Conservation (phyloP, 164 flowering plant genomes). For the Vitis rotundifolia region DNA sequence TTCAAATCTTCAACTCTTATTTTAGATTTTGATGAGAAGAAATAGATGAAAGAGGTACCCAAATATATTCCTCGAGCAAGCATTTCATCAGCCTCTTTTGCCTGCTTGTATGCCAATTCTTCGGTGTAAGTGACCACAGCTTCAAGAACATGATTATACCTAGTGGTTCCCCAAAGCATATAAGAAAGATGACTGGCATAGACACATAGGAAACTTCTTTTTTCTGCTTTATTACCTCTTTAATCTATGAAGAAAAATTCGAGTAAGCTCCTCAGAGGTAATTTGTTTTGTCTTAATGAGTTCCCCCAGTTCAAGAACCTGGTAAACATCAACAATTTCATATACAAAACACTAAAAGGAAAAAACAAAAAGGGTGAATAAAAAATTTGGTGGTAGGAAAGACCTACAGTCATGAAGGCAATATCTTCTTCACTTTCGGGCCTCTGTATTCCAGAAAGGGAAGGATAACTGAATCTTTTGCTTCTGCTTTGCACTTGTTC, state of each 20-base stretch:
- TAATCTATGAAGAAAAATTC: slow-evolving; percentile 65
- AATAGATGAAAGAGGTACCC: slow-evolving; percentile 39
- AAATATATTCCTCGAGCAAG: slow-evolving; percentile 70
- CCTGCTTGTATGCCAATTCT: slow-evolving; percentile 82
- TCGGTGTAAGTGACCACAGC: slow-evolving; percentile 77
- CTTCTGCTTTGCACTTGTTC: slow-evolving; percentile 8
- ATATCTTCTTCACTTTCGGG: slow-evolving; percentile 64
- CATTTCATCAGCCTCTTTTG: slow-evolving; percentile 73
- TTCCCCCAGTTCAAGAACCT: slow-evolving; percentile 81
- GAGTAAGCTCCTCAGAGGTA: slow-evolving; percentile 72
- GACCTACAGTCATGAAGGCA: slow-evolving; percentile 81
- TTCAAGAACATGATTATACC: slow-evolving; percentile 71
- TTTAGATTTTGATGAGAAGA: background rate
- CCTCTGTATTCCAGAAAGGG: slow-evolving; percentile 35
- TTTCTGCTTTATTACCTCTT: slow-evolving; percentile 46
- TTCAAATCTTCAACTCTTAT: no score
- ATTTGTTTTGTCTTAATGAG: slow-evolving; percentile 70
- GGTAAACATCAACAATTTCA: slow-evolving; percentile 8
- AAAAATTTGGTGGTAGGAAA: background rate
- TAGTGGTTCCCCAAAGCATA: slow-evolving; percentile 9
- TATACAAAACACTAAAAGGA: background rate
- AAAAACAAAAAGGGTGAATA: background rate
- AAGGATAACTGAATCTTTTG: slow-evolving; percentile 45
- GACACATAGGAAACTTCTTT: background rate
- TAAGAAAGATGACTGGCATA: background rate